These are phyloP conservation scores for Paspalum notatum DNA, from an alignment of 176 grass and related monocot species.

Conservation along the genomic window DNA sequence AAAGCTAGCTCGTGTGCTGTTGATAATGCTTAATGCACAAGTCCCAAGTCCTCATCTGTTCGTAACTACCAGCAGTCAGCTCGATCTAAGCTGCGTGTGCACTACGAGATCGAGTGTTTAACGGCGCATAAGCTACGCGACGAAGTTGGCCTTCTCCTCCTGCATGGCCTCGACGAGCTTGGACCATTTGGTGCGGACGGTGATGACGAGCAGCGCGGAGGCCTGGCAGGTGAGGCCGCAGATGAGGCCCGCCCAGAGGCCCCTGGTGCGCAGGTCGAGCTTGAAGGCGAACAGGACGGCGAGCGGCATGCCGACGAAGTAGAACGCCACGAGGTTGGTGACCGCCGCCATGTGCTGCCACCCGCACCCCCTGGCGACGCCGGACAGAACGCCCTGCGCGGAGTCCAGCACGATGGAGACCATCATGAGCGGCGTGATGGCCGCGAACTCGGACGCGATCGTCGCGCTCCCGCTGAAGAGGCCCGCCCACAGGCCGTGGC, in stretches of 20 bases:
- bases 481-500: conserved; percentile 67
- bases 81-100: too few species aligned
- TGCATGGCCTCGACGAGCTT: conserved; percentile 46
- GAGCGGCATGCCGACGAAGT: conserved; percentile 79
- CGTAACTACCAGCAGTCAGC: background rate
- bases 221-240: conserved; percentile 71
- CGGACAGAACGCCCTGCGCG: conserved; percentile 78
- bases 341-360: conserved; percentile 88
- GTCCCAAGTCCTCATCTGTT: background rate
- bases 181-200: conserved; percentile 63
- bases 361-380: conserved; percentile 84
- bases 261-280: conserved; percentile 57
- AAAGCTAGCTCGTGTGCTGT: too few species aligned
- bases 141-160: conserved; percentile 39
- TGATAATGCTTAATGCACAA: too few species aligned
- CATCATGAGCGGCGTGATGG: conserved; percentile 62
- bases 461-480: conserved; percentile 65
- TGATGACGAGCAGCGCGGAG: conserved; percentile 63
- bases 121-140: background rate
- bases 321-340: conserved; percentile 94
- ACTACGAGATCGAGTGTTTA: too few species aligned
- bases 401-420: conserved; percentile 83
- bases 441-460: conserved; percentile 64
- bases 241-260: conserved; percentile 75
- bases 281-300: conserved; percentile 77